Base-by-base conservation (phyloP, 805 yeast species). In the Wickerhamomyces queroliae region DNA sequence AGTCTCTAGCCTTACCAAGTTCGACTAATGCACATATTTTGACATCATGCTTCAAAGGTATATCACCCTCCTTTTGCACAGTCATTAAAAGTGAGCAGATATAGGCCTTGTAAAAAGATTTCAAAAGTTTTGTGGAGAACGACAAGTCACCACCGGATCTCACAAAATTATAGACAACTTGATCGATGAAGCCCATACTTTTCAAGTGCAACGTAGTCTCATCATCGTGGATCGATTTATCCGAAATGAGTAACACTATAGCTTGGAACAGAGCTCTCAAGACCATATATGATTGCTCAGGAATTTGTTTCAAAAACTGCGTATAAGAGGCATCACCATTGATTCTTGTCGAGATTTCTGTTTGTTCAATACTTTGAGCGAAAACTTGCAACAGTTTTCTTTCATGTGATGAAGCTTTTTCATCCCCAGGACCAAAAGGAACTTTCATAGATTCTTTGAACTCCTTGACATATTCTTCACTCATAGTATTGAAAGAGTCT, bases 311-410 rank as follows among this genome's bases (percentile, higher is more conserved):
- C 33, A 64, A 44, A 37, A 66, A 62, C 3, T 55, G 53, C 1
- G 39, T 40, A 22, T 62, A 58, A 3, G 70, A 52, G 9, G 58
- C 50, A 12, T 51, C 48, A 20, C 58, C 58, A 32, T 71, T 69
- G n/a, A 70, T 53, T 52, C 90, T 67, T 1, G 79, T 66, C 0
- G 80, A 50, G 18, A 81, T 72, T 49, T 83, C 90, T 28, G 70
- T 58, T 70, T 79, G 74, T 19, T 73, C 66, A 20, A 83, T 67
- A 0, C 80, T 71, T 44, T 72, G 66, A 2, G 76, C 73, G 32
- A 74, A 36, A n/a, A 29, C 3, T 6, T n/a, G 16, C 13, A 30
- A 5, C n/a, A n/a, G n/a, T n/a, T n/a, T n/a, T n/a, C n/a, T n/a
- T n/a, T n/a, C n/a, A 13, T 9, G 10, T 12, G 5, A 3, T 30